Conservation (phyloP, 1,284 basidiomycete genomes). For the Peniophora sp. region DNA sequence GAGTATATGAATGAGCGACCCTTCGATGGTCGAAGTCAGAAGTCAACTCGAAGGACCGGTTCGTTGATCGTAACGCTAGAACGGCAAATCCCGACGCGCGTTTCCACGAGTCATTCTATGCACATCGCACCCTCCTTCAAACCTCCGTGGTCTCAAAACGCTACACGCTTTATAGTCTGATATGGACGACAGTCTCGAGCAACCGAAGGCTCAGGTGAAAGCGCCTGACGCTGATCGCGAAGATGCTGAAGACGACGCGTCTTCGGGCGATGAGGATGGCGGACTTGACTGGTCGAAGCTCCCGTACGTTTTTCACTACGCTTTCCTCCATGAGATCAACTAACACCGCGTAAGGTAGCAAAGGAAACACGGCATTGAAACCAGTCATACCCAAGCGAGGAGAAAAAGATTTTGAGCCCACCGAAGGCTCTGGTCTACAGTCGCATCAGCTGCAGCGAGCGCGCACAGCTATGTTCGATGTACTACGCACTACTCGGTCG, state of each 20-base stretch:
- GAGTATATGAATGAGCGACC: too few relatives aligned
- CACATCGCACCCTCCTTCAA: too few relatives aligned
- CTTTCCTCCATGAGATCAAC: neutral
- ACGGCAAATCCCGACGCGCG: too few relatives aligned
- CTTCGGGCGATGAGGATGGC: constrained; percentile 50
- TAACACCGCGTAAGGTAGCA: neutral
- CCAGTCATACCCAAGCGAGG: constrained; percentile 83
- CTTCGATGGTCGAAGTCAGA: too few relatives aligned
- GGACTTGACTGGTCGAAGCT: constrained; percentile 55
- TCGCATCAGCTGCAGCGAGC: constrained; percentile 64
- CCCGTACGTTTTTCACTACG: constrained; percentile 22
- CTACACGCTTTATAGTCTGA: neutral
- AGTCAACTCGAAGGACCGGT: too few relatives aligned
- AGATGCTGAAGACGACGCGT: constrained; percentile 39
- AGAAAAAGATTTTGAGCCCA: constrained; percentile 94
- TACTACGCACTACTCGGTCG: constrained; percentile 65
- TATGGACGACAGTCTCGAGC: constrained; percentile 28
- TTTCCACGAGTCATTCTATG: too few relatives aligned
- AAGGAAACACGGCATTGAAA: constrained; percentile 15
- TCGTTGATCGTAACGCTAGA: too few relatives aligned
- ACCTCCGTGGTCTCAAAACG: neutral
- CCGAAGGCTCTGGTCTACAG: constrained; percentile 71
- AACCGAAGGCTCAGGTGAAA: constrained; percentile 15
- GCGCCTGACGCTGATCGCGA: constrained; percentile 9
- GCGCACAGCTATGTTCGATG: constrained; percentile 78